phyloP scores from a whole-genome alignment of 352 stramenopile species.

The Phytophthora megakarya region DNA sequence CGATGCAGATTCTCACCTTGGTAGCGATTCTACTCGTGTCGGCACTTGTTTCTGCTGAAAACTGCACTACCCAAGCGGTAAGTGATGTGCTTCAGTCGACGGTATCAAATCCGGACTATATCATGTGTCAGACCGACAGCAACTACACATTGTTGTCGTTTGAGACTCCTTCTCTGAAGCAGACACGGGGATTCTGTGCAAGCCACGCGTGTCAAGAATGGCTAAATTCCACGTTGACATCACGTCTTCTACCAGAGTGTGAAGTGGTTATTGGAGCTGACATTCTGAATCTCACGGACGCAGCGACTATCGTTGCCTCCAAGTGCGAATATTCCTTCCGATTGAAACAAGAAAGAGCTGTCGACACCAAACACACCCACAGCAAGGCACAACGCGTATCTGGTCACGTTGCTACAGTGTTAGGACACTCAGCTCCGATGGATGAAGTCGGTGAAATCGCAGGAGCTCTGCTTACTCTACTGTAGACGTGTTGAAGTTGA shows the following conservation, averaged over 20 bases:
- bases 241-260: slow-evolving; percentile 22
- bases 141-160: slow-evolving; percentile 29
- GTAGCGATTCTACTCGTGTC: slow-evolving; percentile 2
- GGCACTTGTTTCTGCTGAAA: slow-evolving; percentile 3
- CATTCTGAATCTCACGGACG: slow-evolving; percentile 18
- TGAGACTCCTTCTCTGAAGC: slow-evolving; percentile 1
- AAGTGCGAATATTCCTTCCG: slow-evolving; percentile 7
- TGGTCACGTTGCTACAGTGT: slow-evolving; percentile 15
- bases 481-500: slow-evolving; percentile 5
- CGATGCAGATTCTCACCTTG: slow-evolving; percentile 10
- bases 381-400: slow-evolving; percentile 1
- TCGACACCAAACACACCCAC: slow-evolving; percentile 6
- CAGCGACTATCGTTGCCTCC: neutral
- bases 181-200: slow-evolving; percentile 21
- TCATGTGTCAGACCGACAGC: slow-evolving; percentile 23
- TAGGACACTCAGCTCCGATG: slow-evolving; percentile 33
- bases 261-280: slow-evolving; percentile 11
- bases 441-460: slow-evolving; percentile 17
- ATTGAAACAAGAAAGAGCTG: slow-evolving; percentile 20
- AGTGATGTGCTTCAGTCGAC: slow-evolving; percentile 7
- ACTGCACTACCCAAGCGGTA: slow-evolving; percentile 18
- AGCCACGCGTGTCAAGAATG: slow-evolving; percentile 32
- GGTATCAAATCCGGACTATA: slow-evolving; percentile 12
- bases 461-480: slow-evolving; percentile 14
- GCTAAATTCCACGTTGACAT: slow-evolving; percentile 11